Evolutionary conservation across 2,329 filamentous ascomycete genomes (phyloP).

Genomic region (Colletotrichum graminicola): DNA sequence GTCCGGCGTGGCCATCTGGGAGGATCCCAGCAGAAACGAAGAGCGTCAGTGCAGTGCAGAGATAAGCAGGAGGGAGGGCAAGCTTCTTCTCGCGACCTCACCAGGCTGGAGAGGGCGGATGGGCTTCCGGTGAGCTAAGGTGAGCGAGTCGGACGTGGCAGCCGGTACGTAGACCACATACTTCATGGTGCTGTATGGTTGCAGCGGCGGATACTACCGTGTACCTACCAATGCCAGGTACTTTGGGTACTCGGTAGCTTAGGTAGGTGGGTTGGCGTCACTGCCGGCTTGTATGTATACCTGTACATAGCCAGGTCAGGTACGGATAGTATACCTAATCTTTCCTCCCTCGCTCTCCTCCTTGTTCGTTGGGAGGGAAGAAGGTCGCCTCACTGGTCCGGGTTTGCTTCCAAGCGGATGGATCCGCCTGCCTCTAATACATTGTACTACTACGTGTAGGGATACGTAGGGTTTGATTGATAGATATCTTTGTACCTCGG

Average conservation of each 20-base stretch:
- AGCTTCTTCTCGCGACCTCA: slow-evolving; percentile 13
- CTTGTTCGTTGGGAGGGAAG: not conserved
- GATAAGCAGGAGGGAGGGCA: slow-evolving; percentile 12
- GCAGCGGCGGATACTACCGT: not conserved
- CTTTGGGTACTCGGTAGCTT: not conserved
- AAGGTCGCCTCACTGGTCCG: not conserved
- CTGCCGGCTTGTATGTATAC: not conserved
- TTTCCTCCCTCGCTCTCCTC: slow-evolving; percentile 14
- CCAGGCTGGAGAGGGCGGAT: slow-evolving; percentile 26
- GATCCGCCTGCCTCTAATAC: not conserved
- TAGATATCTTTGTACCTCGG: not conserved
- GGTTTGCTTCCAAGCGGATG: slow-evolving; percentile 11
- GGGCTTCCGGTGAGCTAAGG: slow-evolving; percentile 40
- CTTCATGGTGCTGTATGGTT: not conserved
- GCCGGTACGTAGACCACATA: slow-evolving; percentile 11
- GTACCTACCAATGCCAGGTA: too few species aligned
- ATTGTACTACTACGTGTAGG: not conserved
- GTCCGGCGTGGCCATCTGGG: slow-evolving; percentile 26
- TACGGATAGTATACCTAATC: not conserved
- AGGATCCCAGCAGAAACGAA: slow-evolving; percentile 26
- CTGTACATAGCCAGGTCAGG: not conserved
- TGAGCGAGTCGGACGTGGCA: slow-evolving; percentile 7
- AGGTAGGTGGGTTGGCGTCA: not conserved
- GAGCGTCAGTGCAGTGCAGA: slow-evolving; percentile 21
- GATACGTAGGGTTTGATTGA: too few species aligned